Percentiles rank a stretch among this genome's conserved stretches.
Evolutionary conservation across 805 yeast species (phyloP).

Genomic region (Pichia exigua): DNA sequence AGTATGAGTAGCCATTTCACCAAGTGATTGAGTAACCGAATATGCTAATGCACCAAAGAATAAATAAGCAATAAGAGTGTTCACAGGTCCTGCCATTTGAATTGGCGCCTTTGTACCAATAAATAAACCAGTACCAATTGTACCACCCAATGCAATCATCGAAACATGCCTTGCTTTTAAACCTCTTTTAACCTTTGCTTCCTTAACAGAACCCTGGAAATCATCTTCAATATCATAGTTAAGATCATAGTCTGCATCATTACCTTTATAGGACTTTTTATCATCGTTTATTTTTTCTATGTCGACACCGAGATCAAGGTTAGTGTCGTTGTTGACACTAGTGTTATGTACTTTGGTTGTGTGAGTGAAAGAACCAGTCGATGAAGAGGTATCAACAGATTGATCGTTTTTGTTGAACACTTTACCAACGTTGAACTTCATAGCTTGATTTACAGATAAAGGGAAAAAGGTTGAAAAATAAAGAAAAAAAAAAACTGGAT

Average conservation of each 20-base stretch:
- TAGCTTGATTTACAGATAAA: not conserved
- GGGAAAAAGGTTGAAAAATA: not conserved
- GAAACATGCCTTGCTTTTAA: constrained; percentile 61
- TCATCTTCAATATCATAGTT: not conserved
- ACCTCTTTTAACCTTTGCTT: constrained; percentile 35
- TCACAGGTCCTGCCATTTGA: constrained; percentile 58
- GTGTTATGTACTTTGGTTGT: no score
- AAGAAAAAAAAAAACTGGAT: not conserved
- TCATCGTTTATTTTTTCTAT: not conserved
- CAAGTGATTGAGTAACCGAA: constrained; percentile 62
- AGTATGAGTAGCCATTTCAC: constrained; percentile 75
- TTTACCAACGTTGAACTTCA: not conserved
- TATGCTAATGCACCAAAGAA: constrained; percentile 62
- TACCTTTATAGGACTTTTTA: not conserved
- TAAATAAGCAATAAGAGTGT: constrained; percentile 52
- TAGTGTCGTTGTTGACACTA: no score
- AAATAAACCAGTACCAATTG: constrained; percentile 73
- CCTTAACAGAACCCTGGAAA: constrained; percentile 10
- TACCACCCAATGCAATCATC: constrained; percentile 75
- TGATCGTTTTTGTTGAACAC: not conserved
- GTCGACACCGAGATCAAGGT: no score
- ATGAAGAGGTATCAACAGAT: not conserved
- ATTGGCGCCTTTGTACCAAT: constrained; percentile 55
- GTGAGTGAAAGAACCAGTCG: not conserved
- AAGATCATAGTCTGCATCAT: not conserved